These are phyloP conservation scores for Baorangia bicolor DNA, from an alignment of 768 basidiomycete species.

Conservation along the genomic window DNA sequence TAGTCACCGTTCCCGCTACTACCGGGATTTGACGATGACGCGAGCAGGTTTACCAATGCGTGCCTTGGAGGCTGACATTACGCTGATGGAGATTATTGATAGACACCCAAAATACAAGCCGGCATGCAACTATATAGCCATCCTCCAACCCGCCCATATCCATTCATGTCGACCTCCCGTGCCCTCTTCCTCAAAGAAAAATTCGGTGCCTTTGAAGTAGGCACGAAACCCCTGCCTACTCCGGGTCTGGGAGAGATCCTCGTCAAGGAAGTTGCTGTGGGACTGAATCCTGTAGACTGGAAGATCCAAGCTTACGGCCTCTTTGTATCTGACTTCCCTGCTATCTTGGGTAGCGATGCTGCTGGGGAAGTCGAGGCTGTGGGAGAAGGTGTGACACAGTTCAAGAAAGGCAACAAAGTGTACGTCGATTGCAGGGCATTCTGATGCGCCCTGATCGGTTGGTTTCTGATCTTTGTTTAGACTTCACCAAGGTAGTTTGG, in stretches of 20 bases:
- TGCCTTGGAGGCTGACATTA: background rate
- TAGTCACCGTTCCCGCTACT: background rate
- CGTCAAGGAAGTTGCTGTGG: constrained; percentile 40
- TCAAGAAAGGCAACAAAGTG: constrained; percentile 36
- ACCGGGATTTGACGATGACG: background rate
- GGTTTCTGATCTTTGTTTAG: constrained; percentile 1
- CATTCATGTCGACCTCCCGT: constrained; percentile 14
- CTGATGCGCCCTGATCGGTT: background rate
- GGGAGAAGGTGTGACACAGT: constrained; percentile 38
- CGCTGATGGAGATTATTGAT: background rate
- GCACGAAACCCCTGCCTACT: constrained; percentile 5
- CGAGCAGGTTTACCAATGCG: constrained; percentile 2
- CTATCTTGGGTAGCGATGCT: constrained; percentile 38
- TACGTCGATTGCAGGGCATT: background rate
- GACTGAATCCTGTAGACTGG: constrained; percentile 47
- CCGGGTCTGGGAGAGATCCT: constrained; percentile 46
- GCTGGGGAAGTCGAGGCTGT: constrained; percentile 40
- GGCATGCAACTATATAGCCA: background rate
- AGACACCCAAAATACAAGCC: background rate
- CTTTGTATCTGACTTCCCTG: constrained; percentile 29
- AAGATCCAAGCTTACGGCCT: constrained; percentile 15
- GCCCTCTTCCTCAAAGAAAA: constrained; percentile 21
- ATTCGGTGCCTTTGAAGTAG: constrained; percentile 12
- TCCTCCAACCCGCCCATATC: background rate
- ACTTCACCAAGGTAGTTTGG: constrained; percentile 17